Conservation (phyloP, 1,284 basidiomycete genomes). For the Boletellus dicymbophilus region DNA sequence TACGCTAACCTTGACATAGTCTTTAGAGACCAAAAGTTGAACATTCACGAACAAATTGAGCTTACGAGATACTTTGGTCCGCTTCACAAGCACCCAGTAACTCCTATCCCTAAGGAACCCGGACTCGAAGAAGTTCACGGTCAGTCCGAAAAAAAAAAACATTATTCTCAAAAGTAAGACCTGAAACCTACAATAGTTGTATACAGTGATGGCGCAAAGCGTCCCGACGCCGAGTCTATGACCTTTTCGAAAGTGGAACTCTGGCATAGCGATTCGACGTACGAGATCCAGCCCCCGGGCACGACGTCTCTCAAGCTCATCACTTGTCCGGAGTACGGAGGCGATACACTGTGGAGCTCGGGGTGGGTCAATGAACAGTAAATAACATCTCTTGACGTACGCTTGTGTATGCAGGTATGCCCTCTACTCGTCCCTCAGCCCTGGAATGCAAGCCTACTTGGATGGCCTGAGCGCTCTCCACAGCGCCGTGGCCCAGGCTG, state of each 20-base stretch:
- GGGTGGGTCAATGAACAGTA: conserved; percentile 41
- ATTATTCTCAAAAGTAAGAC: not conserved
- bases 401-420: conserved; percentile 47
- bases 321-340: conserved; percentile 63
- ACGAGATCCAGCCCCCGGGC: conserved; percentile 75
- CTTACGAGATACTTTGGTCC: conserved; percentile 76
- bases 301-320: conserved; percentile 71
- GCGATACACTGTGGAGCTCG: conserved; percentile 73
- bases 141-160: conserved; percentile 42
- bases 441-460: conserved; percentile 66
- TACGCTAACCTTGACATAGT: conserved; percentile 45
- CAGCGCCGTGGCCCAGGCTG: conserved; percentile 68
- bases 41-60: conserved; percentile 72
- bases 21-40: conserved; percentile 72
- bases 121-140: conserved; percentile 81
- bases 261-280: conserved; percentile 82
- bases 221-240: conserved; percentile 68
- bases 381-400: conserved; percentile 4
- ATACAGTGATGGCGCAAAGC: conserved; percentile 67
- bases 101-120: conserved; percentile 66
- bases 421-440: conserved; percentile 71
- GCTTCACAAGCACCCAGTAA: conserved; percentile 82
- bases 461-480: conserved; percentile 68
- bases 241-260: conserved; percentile 79
- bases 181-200: conserved; percentile 47